Base-by-base conservation (phyloP, 2,329 filamentous ascomycete species). In the Achaetomium macrosporum region DNA sequence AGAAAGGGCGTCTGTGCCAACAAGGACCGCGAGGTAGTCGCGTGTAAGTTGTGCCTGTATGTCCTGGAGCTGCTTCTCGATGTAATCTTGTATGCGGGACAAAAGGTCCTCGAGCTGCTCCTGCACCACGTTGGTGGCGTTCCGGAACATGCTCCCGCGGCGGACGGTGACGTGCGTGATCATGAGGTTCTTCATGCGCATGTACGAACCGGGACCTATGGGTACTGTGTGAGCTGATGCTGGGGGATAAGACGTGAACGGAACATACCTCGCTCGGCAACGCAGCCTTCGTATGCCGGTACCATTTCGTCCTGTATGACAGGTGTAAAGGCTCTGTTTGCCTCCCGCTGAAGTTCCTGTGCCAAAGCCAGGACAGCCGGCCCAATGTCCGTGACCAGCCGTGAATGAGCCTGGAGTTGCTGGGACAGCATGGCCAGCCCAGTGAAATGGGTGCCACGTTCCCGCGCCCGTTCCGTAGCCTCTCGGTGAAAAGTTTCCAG, bases 181-280 rank as follows among this genome's bases (percentile, higher is more conserved):
- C 62, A 64, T 64, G 31, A 56, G 43, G 10, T 40, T 41, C 55
- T 64, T 65, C 63, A 65, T 65, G 9, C 63, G 61, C 36, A 46
- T 57, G 31, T 42, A 65, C 1, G 51, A 63, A 2, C 63, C 63
- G 1, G 42, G 9, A 2, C 63, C 63, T 58, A 29, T 33, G 25
- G 25, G 7, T 25, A 11, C 8, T 11, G 36, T 5, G 10, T 30
- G 41, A 46, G 42, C n/a, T 8, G 42, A n/a, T 2, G 42, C 15
- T 13, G 37, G 36, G 19, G 37, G 9, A 5, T 13, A 5, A 30
- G 12, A 17, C n/a, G 29, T 2, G 12, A 11, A 16, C 16, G 29
- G 12, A 11, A 45, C 54, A 48, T 53, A 59, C 59, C 56, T 52
- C 33, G 37, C 37, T 61, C 59, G 1, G 37, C 40, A 31, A 42